A percentile compares a stretch with the other conserved stretches of the same genome.
Evolutionary conservation across 345 rosid genomes (phyloP).

Genomic region (Ricinus communis): DNA sequence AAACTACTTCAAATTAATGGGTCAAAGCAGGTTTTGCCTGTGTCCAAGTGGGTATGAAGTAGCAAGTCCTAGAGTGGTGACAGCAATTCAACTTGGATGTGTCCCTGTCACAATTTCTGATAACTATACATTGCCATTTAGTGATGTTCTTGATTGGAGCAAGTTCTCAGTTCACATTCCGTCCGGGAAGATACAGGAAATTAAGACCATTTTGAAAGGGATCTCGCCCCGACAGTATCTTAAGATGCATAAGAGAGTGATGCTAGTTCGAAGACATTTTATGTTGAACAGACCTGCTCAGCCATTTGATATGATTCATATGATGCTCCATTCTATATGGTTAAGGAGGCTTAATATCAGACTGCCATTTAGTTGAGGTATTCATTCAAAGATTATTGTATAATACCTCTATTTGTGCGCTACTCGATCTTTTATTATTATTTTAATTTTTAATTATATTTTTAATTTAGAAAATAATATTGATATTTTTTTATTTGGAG

Average conservation of each 20-base stretch:
- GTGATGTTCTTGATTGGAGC: slow-evolving; percentile 65
- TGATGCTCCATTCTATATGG: slow-evolving; percentile 70
- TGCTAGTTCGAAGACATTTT: slow-evolving; percentile 49
- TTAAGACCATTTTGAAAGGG: slow-evolving; percentile 47
- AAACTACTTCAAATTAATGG: slow-evolving; percentile 47
- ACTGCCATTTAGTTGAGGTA: slow-evolving; percentile 13
- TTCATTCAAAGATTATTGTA: no score
- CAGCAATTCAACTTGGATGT: slow-evolving; percentile 51
- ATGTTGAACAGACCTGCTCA: slow-evolving; percentile 51
- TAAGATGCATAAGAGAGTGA: slow-evolving; percentile 39
- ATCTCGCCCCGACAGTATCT: slow-evolving; percentile 33
- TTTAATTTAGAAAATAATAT: no score
- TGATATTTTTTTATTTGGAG: no score
- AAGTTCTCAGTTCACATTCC: slow-evolving; percentile 46
- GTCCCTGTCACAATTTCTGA: slow-evolving; percentile 57
- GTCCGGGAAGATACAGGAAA: slow-evolving; percentile 36
- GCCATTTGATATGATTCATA: slow-evolving; percentile 59
- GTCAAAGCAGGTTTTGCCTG: slow-evolving; percentile 46
- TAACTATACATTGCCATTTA: slow-evolving; percentile 49
- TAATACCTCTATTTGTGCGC: no score
- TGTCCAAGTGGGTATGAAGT: slow-evolving; percentile 76
- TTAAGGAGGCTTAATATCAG: slow-evolving; percentile 56
- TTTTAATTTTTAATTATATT: no score
- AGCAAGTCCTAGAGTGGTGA: slow-evolving; percentile 63
- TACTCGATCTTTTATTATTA: no score